Evolutionary conservation across 768 basidiomycete genomes (phyloP).

Genomic region (Lactarius quietus): DNA sequence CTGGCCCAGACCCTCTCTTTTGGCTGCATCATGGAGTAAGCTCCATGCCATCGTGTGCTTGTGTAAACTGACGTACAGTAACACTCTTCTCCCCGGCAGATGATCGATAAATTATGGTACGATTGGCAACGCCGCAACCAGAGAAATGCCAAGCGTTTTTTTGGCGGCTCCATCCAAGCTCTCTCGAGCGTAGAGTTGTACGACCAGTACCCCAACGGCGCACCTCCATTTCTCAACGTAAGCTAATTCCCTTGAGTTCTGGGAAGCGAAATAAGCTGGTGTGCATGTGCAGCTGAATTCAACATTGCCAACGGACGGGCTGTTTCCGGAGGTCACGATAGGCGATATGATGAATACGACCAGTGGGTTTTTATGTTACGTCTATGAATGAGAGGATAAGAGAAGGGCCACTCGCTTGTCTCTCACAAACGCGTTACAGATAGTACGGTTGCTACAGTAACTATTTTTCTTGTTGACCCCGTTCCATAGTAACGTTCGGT

Average conservation of each 20-base stretch:
- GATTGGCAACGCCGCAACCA: conserved; percentile 35
- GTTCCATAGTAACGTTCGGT: too few relatives aligned
- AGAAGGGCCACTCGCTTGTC: background rate
- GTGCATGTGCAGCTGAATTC: conserved; percentile 28
- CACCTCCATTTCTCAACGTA: conserved; percentile 30
- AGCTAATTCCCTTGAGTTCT: background rate
- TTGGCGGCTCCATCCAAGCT: conserved; percentile 34
- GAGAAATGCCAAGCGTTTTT: conserved; percentile 30
- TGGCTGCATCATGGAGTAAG: conserved; percentile 37
- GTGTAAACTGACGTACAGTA: background rate
- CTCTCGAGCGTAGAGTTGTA: conserved; percentile 27
- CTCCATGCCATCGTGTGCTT: background rate
- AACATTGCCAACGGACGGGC: conserved; percentile 31
- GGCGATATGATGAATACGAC: conserved; percentile 34
- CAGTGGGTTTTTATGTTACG: conserved; percentile 35
- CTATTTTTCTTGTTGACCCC: too few relatives aligned
- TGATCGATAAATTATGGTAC: conserved; percentile 39
- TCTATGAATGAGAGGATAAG: conserved; percentile 32
- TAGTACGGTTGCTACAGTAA: too few relatives aligned
- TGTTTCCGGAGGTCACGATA: conserved; percentile 30
- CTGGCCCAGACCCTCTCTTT: conserved; percentile 35
- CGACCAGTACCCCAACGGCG: conserved; percentile 30
- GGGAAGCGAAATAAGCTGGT: background rate
- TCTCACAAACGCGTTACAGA: too few relatives aligned
- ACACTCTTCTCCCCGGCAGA: conserved; percentile 22